These are phyloP conservation scores for Clarkia xantiana DNA, from an alignment of 345 rosid genomes.

Conservation along the genomic window DNA sequence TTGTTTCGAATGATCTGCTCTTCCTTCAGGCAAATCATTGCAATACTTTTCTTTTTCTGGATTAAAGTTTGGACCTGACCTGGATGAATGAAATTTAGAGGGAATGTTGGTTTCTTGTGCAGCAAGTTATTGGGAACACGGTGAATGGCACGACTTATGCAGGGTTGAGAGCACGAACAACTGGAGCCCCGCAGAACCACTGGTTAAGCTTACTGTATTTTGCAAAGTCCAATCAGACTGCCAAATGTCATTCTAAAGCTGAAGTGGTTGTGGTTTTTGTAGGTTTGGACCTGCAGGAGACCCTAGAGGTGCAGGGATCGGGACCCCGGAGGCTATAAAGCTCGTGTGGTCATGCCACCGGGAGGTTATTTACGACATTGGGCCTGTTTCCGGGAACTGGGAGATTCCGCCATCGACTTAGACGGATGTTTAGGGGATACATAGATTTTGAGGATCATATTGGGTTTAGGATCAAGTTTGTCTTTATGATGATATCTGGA, in stretches of 20 bases:
- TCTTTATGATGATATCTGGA: no score
- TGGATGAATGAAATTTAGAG: not conserved
- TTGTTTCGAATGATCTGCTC: slow-evolving; percentile 77
- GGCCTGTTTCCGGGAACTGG: slow-evolving; percentile 72
- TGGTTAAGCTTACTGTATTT: no score
- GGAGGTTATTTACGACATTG: slow-evolving; percentile 77
- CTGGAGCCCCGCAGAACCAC: slow-evolving; percentile 98
- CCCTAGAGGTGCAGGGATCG: slow-evolving; percentile 97
- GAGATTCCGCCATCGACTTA: slow-evolving; percentile 70
- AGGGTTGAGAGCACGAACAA: slow-evolving; percentile 89
- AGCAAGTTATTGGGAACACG: slow-evolving; percentile 82
- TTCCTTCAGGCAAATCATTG: slow-evolving; percentile 63
- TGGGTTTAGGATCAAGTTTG: no score
- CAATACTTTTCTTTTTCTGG: not conserved
- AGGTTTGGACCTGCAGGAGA: slow-evolving; percentile 99
- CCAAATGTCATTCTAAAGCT: no score
- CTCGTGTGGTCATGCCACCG: slow-evolving; percentile 98
- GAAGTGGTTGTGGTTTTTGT: slow-evolving; percentile 4
- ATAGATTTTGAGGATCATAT: no score
- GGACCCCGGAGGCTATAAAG: slow-evolving; percentile 94
- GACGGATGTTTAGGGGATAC: no score
- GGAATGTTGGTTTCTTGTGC: slow-evolving; percentile 9
- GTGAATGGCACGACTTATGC: slow-evolving; percentile 96
- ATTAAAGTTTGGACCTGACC: not conserved
- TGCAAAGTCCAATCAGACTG: no score